phyloP scores from a whole-genome alignment of 2,329 filamentous ascomycete genomes.

The Fusarium anthophilum region DNA sequence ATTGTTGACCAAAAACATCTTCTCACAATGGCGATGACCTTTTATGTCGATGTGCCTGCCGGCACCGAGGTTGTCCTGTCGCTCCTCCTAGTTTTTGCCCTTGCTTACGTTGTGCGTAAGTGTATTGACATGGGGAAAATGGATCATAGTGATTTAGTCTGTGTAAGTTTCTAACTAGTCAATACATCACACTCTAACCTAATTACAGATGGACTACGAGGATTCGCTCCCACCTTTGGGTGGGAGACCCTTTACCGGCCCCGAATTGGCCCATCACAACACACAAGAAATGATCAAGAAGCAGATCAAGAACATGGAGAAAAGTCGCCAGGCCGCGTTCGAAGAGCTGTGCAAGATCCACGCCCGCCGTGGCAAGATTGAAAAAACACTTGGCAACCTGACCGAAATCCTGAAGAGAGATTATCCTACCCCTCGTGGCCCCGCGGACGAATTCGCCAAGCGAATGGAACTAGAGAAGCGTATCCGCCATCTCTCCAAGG shows the following conservation, averaged over 20 bases:
- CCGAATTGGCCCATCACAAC: accelerated
- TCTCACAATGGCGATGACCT: neutral
- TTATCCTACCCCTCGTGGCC: no score
- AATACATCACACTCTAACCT: neutral
- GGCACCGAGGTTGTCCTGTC: no score
- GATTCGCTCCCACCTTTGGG: neutral
- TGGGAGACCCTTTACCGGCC: accelerated
- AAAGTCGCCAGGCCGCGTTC: neutral
- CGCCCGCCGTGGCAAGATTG: neutral
- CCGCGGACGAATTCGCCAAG: no score
- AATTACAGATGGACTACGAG: accelerated
- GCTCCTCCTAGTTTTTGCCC: accelerated
- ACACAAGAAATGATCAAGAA: neutral
- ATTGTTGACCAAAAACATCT: no score
- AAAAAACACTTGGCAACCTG: no score
- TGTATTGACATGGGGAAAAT: no score
- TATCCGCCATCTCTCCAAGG: accelerated
- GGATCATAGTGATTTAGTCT: accelerated
- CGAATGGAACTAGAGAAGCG: accelerated
- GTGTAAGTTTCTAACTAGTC: accelerated
- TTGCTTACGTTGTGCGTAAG: no score
- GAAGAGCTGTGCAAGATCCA: accelerated
- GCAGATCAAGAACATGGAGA: neutral
- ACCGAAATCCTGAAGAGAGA: no score
- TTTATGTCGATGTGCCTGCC: neutral